Evolutionary conservation across 2,329 filamentous ascomycete genomes (phyloP).

Genomic region (Thielaviopsis populi): DNA sequence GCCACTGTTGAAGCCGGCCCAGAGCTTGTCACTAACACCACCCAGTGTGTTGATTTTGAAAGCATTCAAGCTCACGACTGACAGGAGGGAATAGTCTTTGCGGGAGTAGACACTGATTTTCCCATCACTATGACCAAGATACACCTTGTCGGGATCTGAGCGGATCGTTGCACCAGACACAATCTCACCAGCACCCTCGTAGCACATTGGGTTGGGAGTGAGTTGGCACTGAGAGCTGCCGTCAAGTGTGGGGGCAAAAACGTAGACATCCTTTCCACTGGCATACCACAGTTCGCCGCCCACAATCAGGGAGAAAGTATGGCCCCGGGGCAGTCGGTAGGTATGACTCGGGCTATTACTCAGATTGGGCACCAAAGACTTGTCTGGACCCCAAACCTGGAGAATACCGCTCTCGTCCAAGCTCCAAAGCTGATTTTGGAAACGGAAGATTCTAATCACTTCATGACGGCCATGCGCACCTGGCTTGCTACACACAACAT

Average conservation of each 20-base stretch:
- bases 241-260: conserved; percentile 61
- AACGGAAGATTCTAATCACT: conserved; percentile 70
- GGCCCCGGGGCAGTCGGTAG: conserved; percentile 64
- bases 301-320: conserved; percentile 80
- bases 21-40: conserved; percentile 67
- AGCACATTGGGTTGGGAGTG: conserved; percentile 51
- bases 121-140: conserved; percentile 83
- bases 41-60: conserved; percentile 89
- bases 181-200: conserved; percentile 67
- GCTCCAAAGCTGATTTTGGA: conserved; percentile 84
- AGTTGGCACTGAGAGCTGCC: conserved; percentile 60
- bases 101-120: conserved; percentile 89
- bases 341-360: conserved; percentile 54
- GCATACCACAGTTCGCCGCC: conserved; percentile 78
- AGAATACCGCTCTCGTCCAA: conserved; percentile 79
- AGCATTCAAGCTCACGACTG: conserved; percentile 69
- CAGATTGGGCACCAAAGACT: conserved; percentile 56
- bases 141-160: conserved; percentile 62
- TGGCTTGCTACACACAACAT: conserved; percentile 50
- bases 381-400: conserved; percentile 71
- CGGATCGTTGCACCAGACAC: conserved; percentile 67
- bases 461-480: conserved; percentile 65
- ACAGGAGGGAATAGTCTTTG: conserved; percentile 60
- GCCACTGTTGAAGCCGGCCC: conserved; percentile 90
- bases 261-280: conserved; percentile 68